Base-by-base conservation (phyloP, 179 eudicot genomes). In the Kewa caespitosa region DNA sequence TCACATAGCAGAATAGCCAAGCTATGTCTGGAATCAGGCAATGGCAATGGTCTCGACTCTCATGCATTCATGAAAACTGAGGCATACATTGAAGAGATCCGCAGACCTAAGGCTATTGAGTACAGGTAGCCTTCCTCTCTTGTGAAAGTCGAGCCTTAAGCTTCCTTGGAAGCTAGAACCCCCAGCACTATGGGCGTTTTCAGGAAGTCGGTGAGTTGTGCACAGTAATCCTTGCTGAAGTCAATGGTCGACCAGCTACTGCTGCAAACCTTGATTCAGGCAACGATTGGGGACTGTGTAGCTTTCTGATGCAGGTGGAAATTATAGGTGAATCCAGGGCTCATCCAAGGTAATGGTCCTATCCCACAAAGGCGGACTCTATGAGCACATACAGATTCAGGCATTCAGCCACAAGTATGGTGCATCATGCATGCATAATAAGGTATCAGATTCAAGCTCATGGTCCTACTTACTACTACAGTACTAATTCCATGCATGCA, bases 221-320 rank as follows among this genome's bases (percentile, higher is more conserved):
- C 43, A 38, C 74, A 2, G 61, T 59, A 66, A 67, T 82, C 65
- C 79, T 82, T 48, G 67, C 76, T 28, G 82, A 82, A 75, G 85
- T 82, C 61, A 75, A 73, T 59, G 82, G 77, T 14, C 41, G 71
- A 36, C 69, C 68, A 0, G 14, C 85, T n/a, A 67, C 25, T 67
- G 36, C 55, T 55, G 70, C 69, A n/a, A 36, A n/a, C 55, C 48
- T 59, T 50, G 37, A 73, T 66, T 30, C 38, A 27, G 67, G 75
- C 32, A 32, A 25, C 9, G 11, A 28, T 27, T 15, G 50, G 65
- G 65, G 50, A 25, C 36, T 25, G 36, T 31, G 50, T 25, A 27
- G 30, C 50, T 33, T 33, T 70, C 74, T 43, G 3, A 36, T 36
- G 20, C 6, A 25, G 65, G 50, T 37, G 65, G 65, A 18, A 37